Percentiles rank a stretch among this genome's conserved stretches.
Conservation (phyloP, 1,284 basidiomycete genomes). For the Trametes sp. region DNA sequence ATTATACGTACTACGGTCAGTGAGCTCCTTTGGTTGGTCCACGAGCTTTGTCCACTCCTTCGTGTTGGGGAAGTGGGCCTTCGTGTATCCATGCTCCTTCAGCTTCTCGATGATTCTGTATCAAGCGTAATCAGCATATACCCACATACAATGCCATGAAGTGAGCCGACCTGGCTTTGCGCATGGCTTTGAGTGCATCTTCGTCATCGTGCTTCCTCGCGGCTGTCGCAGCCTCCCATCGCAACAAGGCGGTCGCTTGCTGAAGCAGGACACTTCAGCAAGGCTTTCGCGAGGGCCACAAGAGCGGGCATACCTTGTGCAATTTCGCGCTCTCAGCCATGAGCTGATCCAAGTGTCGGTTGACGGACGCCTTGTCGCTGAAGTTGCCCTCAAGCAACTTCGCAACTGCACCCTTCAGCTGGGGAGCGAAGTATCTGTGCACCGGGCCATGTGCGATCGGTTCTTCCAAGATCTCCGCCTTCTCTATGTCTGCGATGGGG, state of each 20-base stretch:
- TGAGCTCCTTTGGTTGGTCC: slow-evolving; percentile 11
- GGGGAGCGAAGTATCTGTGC: background rate
- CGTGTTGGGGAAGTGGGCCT: slow-evolving; percentile 13
- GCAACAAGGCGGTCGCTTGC: slow-evolving; percentile 17
- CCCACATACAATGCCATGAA: background rate
- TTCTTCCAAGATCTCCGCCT: background rate
- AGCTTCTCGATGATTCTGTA: slow-evolving; percentile 12
- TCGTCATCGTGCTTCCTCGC: background rate
- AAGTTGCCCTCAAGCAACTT: background rate
- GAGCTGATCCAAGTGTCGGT: background rate
- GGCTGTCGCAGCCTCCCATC: background rate
- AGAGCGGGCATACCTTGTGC: slow-evolving; percentile 5
- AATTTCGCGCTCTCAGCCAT: background rate
- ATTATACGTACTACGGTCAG: slow-evolving; percentile 17
- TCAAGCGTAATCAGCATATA: background rate
- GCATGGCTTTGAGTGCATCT: slow-evolving; percentile 3
- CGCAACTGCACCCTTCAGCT: background rate
- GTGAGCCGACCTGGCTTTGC: slow-evolving; percentile 14
- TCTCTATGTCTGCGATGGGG: background rate
- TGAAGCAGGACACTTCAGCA: background rate
- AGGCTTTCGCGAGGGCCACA: slow-evolving; percentile 6
- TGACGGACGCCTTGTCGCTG: background rate
- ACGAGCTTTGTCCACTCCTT: slow-evolving; percentile 12
- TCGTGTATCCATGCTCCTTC: slow-evolving; percentile 8
- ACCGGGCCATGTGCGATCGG: background rate